Base-by-base conservation (phyloP, 495 filamentous ascomycete species). In the Aspergillus incahuasiensis region DNA sequence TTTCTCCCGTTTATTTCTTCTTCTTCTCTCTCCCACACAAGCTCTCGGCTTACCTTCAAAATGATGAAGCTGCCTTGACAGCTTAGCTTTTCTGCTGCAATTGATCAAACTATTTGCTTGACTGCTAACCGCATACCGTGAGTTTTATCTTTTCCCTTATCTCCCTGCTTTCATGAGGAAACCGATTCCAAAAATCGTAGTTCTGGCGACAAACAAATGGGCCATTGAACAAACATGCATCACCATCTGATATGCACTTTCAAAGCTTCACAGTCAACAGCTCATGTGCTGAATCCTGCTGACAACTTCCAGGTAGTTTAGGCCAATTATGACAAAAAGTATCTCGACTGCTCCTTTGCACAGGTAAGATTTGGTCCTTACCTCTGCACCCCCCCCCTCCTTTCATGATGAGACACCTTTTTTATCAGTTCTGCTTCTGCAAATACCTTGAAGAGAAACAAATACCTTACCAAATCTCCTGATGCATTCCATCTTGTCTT, bases 381-480 rank as follows among this genome's bases (percentile, higher is more conserved):
- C 21, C n/a, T n/a, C 6, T 21, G 52, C 6, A 21, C 20, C 8
- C 19, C 24, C 32, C 50, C 8, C 19, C 24, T 28, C 50, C 67
- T 82, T 68, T 19, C 61, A 78, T 91, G 89, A 94, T 92, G 89
- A 92, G 78, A 87, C 64, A 79, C 64, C 65, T 74, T 77, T 63
- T 77, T 76, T 85, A n/a, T 89, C 89, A 94, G 89, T 94, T 94
- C 89, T 94, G 89, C 89, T 94, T 86, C 89, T 91, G 89, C 90
- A 89, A 72, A 75, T 56, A 59, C 62, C 74, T 82, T 91, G 88
- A 85, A 82, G 89, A 91, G 68, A 90, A 79, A 74, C 75, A 82
- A 75, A 79, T 79, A 80, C 77, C 80, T 84, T 89, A 89, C 86
- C 86, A 90, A 88, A 82, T 64, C 62, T 76, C 74, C 79, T 76